phyloP scores from a whole-genome alignment of 2,329 filamentous ascomycete species.

The Clonostachys rosea region DNA sequence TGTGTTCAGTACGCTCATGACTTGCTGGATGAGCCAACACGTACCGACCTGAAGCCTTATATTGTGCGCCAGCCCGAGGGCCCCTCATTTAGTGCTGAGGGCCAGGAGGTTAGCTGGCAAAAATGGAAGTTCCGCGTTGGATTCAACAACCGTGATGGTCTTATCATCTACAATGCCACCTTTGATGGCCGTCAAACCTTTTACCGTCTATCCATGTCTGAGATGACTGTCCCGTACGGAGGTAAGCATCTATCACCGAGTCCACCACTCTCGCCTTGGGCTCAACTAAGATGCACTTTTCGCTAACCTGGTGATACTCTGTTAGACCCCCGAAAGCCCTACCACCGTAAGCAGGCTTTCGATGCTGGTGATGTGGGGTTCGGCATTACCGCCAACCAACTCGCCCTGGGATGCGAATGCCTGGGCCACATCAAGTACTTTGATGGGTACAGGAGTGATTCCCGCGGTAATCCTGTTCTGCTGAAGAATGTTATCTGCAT shows the following conservation, averaged over 20 bases:
- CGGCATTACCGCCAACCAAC: constrained; percentile 62
- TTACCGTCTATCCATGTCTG: constrained; percentile 62
- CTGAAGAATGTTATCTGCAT: constrained; percentile 50
- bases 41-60: constrained; percentile 23
- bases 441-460: constrained; percentile 54
- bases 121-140: constrained; percentile 67
- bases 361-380: constrained; percentile 65
- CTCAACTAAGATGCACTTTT: too few relatives aligned
- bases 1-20: too few relatives aligned
- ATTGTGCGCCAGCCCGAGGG: constrained; percentile 32
- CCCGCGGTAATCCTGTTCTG: constrained; percentile 53
- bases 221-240: constrained; percentile 69
- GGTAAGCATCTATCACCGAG: too few relatives aligned
- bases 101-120: constrained; percentile 50
- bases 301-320: too few relatives aligned
- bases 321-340: constrained; percentile 53
- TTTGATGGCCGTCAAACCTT: constrained; percentile 63
- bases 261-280: too few relatives aligned
- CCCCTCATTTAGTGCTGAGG: constrained; percentile 37
- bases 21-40: too few relatives aligned
- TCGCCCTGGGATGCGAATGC: constrained; percentile 63
- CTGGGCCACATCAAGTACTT: constrained; percentile 62
- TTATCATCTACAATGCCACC: constrained; percentile 63
- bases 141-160: constrained; percentile 68
- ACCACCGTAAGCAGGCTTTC: constrained; percentile 64